These are phyloP conservation scores for Thraustochytrium sp. DNA, from an alignment of 352 stramenopile genomes.

Conservation along the genomic window DNA sequence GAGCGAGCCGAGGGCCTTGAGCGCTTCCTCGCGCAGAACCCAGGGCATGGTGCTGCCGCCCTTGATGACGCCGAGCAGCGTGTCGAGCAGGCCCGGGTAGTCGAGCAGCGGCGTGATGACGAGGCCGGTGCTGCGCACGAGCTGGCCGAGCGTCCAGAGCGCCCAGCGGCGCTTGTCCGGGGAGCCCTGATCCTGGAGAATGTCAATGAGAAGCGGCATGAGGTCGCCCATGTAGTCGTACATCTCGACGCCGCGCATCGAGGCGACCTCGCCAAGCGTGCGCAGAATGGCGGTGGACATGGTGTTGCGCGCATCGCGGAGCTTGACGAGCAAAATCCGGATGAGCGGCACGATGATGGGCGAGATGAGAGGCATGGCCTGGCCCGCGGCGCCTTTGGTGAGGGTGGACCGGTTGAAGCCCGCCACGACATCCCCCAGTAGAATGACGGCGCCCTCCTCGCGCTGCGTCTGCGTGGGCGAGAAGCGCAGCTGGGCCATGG, in stretches of 20 bases:
- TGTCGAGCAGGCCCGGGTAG: slow-evolving; percentile 45
- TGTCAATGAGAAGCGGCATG: slow-evolving; percentile 47
- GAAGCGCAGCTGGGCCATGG: slow-evolving; percentile 90
- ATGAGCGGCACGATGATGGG: slow-evolving; percentile 26
- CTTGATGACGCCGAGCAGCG: slow-evolving; percentile 45
- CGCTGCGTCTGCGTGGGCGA: slow-evolving; percentile 70
- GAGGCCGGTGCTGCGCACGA: slow-evolving; percentile 39
- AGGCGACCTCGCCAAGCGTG: slow-evolving; percentile 25
- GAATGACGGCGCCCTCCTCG: slow-evolving; percentile 77
- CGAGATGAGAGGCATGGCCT: slow-evolving; percentile 12
- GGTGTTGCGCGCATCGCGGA: slow-evolving; percentile 18
- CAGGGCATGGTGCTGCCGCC: slow-evolving; percentile 28
- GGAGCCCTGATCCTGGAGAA: slow-evolving; percentile 45
- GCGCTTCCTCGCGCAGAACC: slow-evolving; percentile 44
- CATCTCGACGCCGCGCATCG: slow-evolving; percentile 42
- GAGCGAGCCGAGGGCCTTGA: slow-evolving; percentile 44
- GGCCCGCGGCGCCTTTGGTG: background rate
- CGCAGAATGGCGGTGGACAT: slow-evolving; percentile 38
- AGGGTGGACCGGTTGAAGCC: slow-evolving; percentile 40
- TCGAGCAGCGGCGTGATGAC: slow-evolving; percentile 48
- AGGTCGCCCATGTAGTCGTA: slow-evolving; percentile 43
- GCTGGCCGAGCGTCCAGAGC: slow-evolving; percentile 39
- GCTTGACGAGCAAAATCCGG: background rate
- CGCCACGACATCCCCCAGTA: slow-evolving; percentile 55
- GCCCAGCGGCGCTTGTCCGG: slow-evolving; percentile 37